Conservation (phyloP, 129 eudicot genomes). For the Flaveria trinervia region DNA sequence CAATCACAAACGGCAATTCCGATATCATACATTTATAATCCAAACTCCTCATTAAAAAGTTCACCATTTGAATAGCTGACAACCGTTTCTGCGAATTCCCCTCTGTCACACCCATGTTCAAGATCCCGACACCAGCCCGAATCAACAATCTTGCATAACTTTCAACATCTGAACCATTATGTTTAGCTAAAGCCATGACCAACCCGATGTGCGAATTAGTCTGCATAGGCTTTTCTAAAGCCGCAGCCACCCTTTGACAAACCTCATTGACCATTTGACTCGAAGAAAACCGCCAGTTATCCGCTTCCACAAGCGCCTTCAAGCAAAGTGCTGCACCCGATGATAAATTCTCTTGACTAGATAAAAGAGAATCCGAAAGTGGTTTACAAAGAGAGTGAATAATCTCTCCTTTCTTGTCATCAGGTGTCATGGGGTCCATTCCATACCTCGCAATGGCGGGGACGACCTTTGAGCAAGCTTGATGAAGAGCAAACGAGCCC, state of each 20-base stretch:
- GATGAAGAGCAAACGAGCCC: conserved; percentile 90
- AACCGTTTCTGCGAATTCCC: conserved; percentile 71
- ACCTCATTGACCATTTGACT: conserved; percentile 79
- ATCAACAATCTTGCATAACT: conserved; percentile 74
- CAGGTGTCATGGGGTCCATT: conserved; percentile 81
- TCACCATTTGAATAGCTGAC: conserved; percentile 87
- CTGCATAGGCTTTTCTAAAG: conserved; percentile 65
- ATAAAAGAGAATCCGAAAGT: conserved; percentile 76
- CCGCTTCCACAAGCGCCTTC: conserved; percentile 82
- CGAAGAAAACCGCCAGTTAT: conserved; percentile 87
- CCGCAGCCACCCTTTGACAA: conserved; percentile 77
- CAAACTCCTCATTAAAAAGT: conserved; percentile 75
- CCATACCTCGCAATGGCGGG: conserved; percentile 87
- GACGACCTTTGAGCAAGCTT: conserved; percentile 94
- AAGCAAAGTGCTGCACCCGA: conserved; percentile 91
- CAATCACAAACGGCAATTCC: conserved; percentile 65
- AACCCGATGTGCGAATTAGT: conserved; percentile 80
- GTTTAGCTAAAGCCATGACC: conserved; percentile 80
- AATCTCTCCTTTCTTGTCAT: conserved; percentile 54
- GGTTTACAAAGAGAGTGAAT: conserved; percentile 86
- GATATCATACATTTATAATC: conserved; percentile 71
- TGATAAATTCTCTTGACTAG: conserved; percentile 70
- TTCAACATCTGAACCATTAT: conserved; percentile 64
- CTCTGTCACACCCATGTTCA: conserved; percentile 56
- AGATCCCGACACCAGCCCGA: conserved; percentile 63